A percentile compares a stretch with the other conserved stretches of the same genome.
Evolutionary conservation across 352 stramenopile species (phyloP).

Genomic region (Phytophthora pinifolia): DNA sequence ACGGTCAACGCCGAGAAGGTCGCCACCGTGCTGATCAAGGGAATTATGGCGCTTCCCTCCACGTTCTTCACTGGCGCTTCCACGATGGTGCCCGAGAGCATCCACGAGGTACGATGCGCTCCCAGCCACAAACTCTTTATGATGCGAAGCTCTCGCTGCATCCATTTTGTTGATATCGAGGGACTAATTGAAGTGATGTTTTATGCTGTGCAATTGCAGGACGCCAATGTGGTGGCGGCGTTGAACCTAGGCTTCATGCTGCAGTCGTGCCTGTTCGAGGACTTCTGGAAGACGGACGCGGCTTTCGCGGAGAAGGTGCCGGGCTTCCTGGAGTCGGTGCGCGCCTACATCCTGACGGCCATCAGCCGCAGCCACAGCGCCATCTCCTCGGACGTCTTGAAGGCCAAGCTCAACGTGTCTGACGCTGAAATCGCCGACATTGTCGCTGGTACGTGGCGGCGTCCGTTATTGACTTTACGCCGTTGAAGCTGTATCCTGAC

Average conservation of each 20-base stretch:
- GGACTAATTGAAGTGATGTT: conserved; percentile 6
- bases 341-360: conserved; percentile 72
- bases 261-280: conserved; percentile 80
- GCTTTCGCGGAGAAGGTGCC: conserved; percentile 58
- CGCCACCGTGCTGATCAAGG: conserved; percentile 71
- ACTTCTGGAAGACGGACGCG: conserved; percentile 79
- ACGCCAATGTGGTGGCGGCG: conserved; percentile 56
- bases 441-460: conserved; percentile 42
- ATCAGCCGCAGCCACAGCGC: conserved; percentile 75
- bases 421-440: conserved; percentile 64
- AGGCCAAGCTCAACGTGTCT: conserved; percentile 67
- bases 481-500: conserved; percentile 20
- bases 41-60: conserved; percentile 62
- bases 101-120: conserved; percentile 52
- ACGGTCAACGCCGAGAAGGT: conserved; percentile 59
- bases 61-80: conserved; percentile 77
- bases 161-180: no score
- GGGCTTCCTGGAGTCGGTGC: conserved; percentile 73
- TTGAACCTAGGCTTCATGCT: conserved; percentile 66
- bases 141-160: no score
- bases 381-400: conserved; percentile 58
- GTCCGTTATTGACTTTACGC: background rate
- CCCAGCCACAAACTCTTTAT: background rate
- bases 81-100: conserved; percentile 66
- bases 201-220: conserved; percentile 29